Percentiles rank a stretch among this genome's conserved stretches.
These are phyloP conservation scores for Claviceps maximensis DNA, from an alignment of 2,329 filamentous ascomycete genomes.

Conservation along the genomic window DNA sequence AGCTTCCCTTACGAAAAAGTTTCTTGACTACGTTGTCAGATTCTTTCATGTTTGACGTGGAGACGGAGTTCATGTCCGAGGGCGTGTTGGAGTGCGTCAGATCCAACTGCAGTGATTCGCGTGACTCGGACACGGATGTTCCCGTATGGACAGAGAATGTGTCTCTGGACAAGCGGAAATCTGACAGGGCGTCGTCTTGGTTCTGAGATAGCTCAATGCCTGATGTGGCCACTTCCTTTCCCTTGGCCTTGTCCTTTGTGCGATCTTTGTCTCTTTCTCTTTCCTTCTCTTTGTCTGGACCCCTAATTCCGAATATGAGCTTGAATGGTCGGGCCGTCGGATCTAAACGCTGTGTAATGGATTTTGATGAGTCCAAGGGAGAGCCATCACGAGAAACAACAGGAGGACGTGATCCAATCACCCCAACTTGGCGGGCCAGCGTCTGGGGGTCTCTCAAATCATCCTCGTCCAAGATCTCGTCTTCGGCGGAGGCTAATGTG, in stretches of 20 bases:
- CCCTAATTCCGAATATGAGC: constrained; percentile 42
- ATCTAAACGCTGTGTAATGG: constrained; percentile 55
- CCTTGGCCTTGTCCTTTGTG: constrained; percentile 26
- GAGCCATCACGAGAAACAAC: constrained; percentile 9
- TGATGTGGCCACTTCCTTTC: constrained; percentile 23
- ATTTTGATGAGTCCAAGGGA: constrained; percentile 14
- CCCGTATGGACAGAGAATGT: constrained; percentile 44
- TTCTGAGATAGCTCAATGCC: constrained; percentile 23
- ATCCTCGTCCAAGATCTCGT: constrained; percentile 48
- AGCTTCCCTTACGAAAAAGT: constrained; percentile 52
- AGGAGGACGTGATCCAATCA: constrained; percentile 68
- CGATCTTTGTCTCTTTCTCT: constrained; percentile 17
- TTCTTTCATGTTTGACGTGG: constrained; percentile 30
- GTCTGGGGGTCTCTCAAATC: constrained; percentile 38
- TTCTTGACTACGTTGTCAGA: constrained; percentile 46
- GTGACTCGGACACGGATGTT: constrained; percentile 45
- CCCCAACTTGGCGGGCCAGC: constrained; percentile 45
- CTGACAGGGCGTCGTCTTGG: constrained; percentile 35
- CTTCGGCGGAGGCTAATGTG: constrained; percentile 48
- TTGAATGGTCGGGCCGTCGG: constrained; percentile 84
- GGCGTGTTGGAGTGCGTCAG: constrained; percentile 41
- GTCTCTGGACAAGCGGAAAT: constrained; percentile 43
- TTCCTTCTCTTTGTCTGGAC: constrained; percentile 22
- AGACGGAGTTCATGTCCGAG: constrained; percentile 35
- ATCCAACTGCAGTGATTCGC: constrained; percentile 44